Evolutionary conservation across 495 filamentous ascomycete species (phyloP).

Genomic region (Pseudevernia furfuracea): DNA sequence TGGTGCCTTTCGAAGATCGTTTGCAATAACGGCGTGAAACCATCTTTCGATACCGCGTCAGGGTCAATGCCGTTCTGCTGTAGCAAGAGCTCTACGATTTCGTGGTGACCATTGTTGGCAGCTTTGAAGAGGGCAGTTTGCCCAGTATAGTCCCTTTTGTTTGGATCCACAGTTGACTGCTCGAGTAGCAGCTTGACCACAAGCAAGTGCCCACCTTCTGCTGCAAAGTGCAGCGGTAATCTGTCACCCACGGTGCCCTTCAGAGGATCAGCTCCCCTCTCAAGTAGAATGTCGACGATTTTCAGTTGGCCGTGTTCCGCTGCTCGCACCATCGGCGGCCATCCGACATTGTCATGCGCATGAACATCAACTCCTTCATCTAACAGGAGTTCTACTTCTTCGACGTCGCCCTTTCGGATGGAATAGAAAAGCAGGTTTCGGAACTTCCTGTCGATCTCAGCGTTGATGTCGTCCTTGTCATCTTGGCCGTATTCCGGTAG

Average conservation of each 20-base stretch:
- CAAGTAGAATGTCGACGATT: constrained; percentile 10
- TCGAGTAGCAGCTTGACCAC: constrained; percentile 11
- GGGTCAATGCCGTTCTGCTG: constrained; percentile 9
- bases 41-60: constrained; percentile 4
- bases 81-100: constrained; percentile 11
- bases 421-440: constrained; percentile 15
- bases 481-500: not conserved
- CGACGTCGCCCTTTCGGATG: constrained; percentile 5
- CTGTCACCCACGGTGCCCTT: constrained; percentile 7
- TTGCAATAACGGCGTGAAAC: constrained; percentile 15
- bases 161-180: constrained; percentile 5
- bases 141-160: constrained; percentile 5
- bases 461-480: constrained; percentile 4
- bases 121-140: constrained; percentile 18
- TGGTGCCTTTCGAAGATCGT: constrained; percentile 5
- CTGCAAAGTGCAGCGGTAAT: constrained; percentile 17
- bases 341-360: not conserved
- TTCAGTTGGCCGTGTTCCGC: not conserved
- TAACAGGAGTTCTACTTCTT: constrained; percentile 9
- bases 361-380: constrained; percentile 14
- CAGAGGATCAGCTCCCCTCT: constrained; percentile 10
- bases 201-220: constrained; percentile 1
- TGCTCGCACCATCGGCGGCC: constrained; percentile 12
- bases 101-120: constrained; percentile 3
- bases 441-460: constrained; percentile 12